A percentile compares a stretch with the other conserved stretches of the same genome.
Conservation (phyloP, 2,329 filamentous ascomycete species). For the Scedosporium boydii region DNA sequence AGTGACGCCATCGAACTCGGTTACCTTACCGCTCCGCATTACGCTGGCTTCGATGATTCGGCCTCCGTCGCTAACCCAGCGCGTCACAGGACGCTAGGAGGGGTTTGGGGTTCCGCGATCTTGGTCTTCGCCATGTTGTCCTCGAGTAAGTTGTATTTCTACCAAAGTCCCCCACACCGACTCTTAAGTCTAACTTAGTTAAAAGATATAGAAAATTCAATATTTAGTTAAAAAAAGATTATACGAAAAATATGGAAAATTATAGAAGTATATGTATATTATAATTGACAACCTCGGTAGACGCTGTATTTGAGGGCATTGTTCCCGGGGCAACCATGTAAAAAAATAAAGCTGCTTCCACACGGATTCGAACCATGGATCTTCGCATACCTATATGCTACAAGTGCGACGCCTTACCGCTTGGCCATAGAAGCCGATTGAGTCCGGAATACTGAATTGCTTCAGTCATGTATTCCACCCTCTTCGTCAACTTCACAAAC, state of each 20-base stretch:
- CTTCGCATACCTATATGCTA: conserved; percentile 11
- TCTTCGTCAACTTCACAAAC: too few species aligned
- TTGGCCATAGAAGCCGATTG: conserved; percentile 11
- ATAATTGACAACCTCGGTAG: too few species aligned
- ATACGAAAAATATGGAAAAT: too few species aligned
- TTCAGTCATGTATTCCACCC: too few species aligned
- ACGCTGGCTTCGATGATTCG: conserved; percentile 6
- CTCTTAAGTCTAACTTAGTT: too few species aligned
- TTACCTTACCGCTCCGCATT: conserved; percentile 8
- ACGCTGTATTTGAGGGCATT: too few species aligned
- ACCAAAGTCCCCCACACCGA: too few species aligned
- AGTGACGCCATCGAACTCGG: conserved; percentile 14
- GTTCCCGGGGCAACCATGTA: neutral
- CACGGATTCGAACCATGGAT: conserved; percentile 13
- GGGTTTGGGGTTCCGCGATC: conserved; percentile 17
- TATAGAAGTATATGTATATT: too few species aligned
- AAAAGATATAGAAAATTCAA: too few species aligned
- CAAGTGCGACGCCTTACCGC: conserved; percentile 13
- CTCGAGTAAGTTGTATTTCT: conserved; percentile 10
- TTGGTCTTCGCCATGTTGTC: conserved; percentile 22
- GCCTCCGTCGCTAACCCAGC: neutral
- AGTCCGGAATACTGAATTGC: too few species aligned
- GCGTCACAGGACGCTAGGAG: conserved; percentile 1
- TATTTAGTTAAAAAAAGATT: too few species aligned
- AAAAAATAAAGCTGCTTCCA: conserved; percentile 9